These are phyloP conservation scores for Termitomyces sp. DNA, from an alignment of 768 basidiomycete genomes.

Conservation along the genomic window DNA sequence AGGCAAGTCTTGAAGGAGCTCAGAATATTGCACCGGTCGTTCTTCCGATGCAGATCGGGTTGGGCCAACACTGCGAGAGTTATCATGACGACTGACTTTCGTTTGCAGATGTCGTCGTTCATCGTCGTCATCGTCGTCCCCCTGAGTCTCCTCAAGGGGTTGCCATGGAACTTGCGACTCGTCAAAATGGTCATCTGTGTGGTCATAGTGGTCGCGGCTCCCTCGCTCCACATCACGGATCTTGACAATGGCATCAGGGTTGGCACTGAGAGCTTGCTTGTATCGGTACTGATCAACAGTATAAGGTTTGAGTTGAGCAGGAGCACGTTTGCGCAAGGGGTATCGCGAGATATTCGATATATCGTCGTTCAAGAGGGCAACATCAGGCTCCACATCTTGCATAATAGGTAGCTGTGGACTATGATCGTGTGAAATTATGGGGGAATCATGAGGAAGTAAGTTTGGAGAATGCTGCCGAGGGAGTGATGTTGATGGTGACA, in stretches of 20 bases:
- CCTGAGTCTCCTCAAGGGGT: conserved; percentile 18
- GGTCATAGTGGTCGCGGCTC: conserved; percentile 20
- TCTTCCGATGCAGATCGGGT: conserved; percentile 1
- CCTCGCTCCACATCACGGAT: conserved; percentile 30
- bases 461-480: neutral
- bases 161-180: conserved; percentile 24
- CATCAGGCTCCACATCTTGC: neutral
- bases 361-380: neutral
- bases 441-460: neutral
- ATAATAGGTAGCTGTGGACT: neutral
- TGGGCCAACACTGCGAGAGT: neutral
- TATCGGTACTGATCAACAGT: conserved; percentile 52
- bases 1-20: conserved; percentile 31
- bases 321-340: conserved; percentile 50
- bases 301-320: conserved; percentile 62
- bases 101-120: neutral
- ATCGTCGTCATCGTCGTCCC: conserved; percentile 14
- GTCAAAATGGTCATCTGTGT: conserved; percentile 25
- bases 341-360: conserved; percentile 35
- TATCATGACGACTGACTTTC: neutral
- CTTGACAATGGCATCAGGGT: conserved; percentile 70
- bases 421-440: neutral
- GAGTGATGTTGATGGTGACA: neutral
- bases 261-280: conserved; percentile 42
- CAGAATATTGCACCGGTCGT: conserved; percentile 25